Percentiles rank a stretch among this genome's conserved stretches.
These are phyloP conservation scores for Mycena maculata DNA, from an alignment of 768 basidiomycete species.

Conservation along the genomic window DNA sequence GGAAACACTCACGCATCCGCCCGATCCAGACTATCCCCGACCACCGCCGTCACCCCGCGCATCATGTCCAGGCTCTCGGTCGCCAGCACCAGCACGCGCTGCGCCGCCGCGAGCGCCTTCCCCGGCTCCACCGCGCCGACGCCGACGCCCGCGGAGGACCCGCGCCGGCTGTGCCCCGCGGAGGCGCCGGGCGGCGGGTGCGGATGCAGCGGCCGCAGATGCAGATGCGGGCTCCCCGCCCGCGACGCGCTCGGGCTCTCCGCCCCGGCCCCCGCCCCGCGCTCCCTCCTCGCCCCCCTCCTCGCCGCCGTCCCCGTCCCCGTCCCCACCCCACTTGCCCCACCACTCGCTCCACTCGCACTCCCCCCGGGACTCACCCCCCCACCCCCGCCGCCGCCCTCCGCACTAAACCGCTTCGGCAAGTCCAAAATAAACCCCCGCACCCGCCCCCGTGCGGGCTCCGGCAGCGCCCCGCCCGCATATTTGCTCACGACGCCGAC, in stretches of 20 bases:
- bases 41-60: slow-evolving; percentile 86
- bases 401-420: slow-evolving; percentile 54
- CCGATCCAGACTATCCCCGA: slow-evolving; percentile 87
- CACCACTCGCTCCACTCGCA: slow-evolving; percentile 44
- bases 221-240: slow-evolving; percentile 44
- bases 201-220: slow-evolving; percentile 31
- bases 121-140: slow-evolving; percentile 52
- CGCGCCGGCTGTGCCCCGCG: slow-evolving; percentile 28
- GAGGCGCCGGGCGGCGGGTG: slow-evolving; percentile 7
- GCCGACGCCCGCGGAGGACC: slow-evolving; percentile 11
- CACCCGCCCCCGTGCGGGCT: slow-evolving; percentile 81
- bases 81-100: slow-evolving; percentile 84
- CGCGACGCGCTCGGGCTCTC: slow-evolving; percentile 28
- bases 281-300: slow-evolving; percentile 51
- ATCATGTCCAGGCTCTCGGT: slow-evolving; percentile 96
- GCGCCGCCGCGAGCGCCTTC: slow-evolving; percentile 78
- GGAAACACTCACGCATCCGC: slow-evolving; percentile 89
- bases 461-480: slow-evolving; percentile 87
- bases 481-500: slow-evolving; percentile 90
- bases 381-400: slow-evolving; percentile 30
- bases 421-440: slow-evolving; percentile 81
- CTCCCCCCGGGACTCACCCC: slow-evolving; percentile 40
- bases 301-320: slow-evolving; percentile 43
- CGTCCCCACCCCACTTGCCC: slow-evolving; percentile 45
- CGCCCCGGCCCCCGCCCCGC: slow-evolving; percentile 47